These are phyloP conservation scores for Leersia perrieri DNA, from an alignment of 176 grass and related monocot genomes.

Conservation along the genomic window DNA sequence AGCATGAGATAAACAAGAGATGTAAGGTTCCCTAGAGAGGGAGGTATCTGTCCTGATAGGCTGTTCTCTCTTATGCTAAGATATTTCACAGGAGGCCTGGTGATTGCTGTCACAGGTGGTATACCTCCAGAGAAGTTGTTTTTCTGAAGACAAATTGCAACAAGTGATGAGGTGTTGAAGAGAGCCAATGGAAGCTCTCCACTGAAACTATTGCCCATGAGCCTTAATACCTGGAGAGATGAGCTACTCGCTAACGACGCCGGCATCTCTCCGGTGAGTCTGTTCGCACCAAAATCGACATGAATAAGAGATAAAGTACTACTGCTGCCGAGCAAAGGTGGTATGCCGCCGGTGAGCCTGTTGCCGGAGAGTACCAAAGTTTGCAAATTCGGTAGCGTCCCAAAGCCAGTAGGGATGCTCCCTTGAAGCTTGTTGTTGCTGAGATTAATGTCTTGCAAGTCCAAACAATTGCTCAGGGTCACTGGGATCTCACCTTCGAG, in stretches of 20 bases:
- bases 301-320: conserved; percentile 8
- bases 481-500: too few species aligned
- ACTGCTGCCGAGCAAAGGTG: conserved; percentile 31
- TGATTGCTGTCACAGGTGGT: background rate
- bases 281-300: conserved; percentile 47
- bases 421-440: too few species aligned
- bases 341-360: conserved; percentile 26
- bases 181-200: conserved; percentile 42
- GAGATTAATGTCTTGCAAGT: background rate
- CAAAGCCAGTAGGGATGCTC: conserved; percentile 36
- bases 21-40: conserved; percentile 46
- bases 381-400: conserved; percentile 28
- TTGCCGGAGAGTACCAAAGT: conserved; percentile 26
- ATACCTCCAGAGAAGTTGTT: conserved; percentile 4
- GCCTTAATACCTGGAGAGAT: conserved; percentile 38
- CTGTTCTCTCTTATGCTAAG: conserved; percentile 26
- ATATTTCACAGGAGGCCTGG: background rate
- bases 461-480: too few species aligned
- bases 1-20: conserved; percentile 24
- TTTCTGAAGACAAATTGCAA: conserved; percentile 12
- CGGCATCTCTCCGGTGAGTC: conserved; percentile 36
- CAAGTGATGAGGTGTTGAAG: conserved; percentile 27
- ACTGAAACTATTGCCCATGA: conserved; percentile 32
- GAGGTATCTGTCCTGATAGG: conserved; percentile 38
- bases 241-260: conserved; percentile 30